Conservation (phyloP, 441 rosid genomes). For the Pelargonium australe region DNA sequence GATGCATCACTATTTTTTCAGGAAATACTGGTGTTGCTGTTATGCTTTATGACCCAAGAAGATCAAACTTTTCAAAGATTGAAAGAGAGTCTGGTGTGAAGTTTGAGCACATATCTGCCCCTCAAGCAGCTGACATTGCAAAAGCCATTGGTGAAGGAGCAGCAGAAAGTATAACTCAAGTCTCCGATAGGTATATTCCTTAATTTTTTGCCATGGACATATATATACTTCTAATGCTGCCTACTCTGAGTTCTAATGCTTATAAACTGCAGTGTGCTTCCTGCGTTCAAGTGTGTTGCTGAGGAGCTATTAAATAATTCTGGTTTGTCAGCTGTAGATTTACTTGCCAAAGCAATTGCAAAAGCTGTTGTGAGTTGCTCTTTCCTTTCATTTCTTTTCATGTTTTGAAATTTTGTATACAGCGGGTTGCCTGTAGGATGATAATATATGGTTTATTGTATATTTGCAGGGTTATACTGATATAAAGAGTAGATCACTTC, state of each 20-base stretch:
- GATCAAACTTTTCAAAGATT: constrained; percentile 57
- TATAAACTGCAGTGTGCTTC: constrained; percentile 62
- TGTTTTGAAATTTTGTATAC: neutral
- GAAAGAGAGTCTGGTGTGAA: constrained; percentile 80
- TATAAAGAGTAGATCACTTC: constrained; percentile 76
- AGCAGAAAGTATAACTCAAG: constrained; percentile 60
- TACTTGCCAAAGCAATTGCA: constrained; percentile 90
- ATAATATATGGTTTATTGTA: constrained; percentile 4
- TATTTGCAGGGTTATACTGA: constrained; percentile 73
- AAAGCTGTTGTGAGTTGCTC: constrained; percentile 58
- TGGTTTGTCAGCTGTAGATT: constrained; percentile 66
- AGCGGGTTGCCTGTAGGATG: neutral
- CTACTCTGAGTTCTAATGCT: constrained; percentile 10
- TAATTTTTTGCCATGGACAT: neutral
- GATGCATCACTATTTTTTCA: constrained; percentile 19
- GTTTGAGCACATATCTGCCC: constrained; percentile 77
- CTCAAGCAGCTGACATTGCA: constrained; percentile 72
- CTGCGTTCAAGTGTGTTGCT: constrained; percentile 72
- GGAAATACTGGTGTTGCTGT: constrained; percentile 94
- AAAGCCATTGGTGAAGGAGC: constrained; percentile 64
- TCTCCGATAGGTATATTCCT: constrained; percentile 63
- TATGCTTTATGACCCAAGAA: constrained; percentile 77
- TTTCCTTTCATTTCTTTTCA: neutral
- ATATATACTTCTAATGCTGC: constrained; percentile 1
- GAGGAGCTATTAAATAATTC: constrained; percentile 62